Evolutionary conservation across 2,329 filamentous ascomycete species (phyloP), one percentile per base, ranked within the genome.

Genomic region (Colletotrichum musicola): DNA sequence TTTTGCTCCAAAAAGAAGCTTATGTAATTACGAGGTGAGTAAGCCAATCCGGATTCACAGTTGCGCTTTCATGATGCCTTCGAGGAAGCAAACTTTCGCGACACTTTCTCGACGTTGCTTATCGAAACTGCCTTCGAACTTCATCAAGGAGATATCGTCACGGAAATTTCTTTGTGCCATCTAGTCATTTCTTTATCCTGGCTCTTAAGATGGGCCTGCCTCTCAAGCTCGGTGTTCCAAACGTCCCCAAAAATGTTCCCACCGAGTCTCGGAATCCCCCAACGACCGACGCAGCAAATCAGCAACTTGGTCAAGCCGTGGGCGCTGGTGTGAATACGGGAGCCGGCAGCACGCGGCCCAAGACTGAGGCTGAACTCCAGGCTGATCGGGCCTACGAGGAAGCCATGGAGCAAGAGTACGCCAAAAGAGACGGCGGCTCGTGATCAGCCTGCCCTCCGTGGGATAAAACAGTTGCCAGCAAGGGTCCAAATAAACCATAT

Each of bases 341-440:
- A n/a, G 84, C 83, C 0, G 84, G 83, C 1, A 78, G 75, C 5
- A 83, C 82, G 13, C 74, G 83, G 64, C 76, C 80, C 46, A 86
- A 86, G 80, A 86, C 84, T 0, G 81, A 82, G 55, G 83, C 77
- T 3, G 84, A 87, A 76, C 70, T 81, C 64, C 83, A 85, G 71
- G 85, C 85, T 1, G 85, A 87, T 71, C 75, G 80, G 25, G 64
- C 80, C 47, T 87, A 87, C 60, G 84, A 86, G 68, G 85, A 86
- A 75, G 75, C 78, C 4, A 86, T 87, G 74, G 85, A 87, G 78
- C 85, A 87, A 50, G 85, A 87, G 75, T 87, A 87, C 70, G 85
- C 85, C 51, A 87, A 86, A 80, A 76, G 84, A 44, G 85, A 87
- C 59, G 85, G 85, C 6, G 85, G 85, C 30, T 80, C 83, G 16